A percentile compares a stretch with the other conserved stretches of the same genome.
Evolutionary conservation across 257 asterid species (phyloP).

Genomic region (Solanum phureja): DNA sequence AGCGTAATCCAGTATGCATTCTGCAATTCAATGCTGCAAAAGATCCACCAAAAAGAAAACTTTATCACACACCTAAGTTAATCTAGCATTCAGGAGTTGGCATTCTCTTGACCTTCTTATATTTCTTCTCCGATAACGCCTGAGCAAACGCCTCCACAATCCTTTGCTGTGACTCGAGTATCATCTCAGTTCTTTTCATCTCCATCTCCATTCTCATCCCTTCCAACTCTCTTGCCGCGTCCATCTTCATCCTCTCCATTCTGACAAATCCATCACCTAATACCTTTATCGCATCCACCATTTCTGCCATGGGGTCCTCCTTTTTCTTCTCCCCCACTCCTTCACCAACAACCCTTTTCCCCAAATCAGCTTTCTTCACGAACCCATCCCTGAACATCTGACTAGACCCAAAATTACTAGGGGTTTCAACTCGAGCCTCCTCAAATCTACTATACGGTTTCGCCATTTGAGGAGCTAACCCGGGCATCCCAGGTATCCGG

Average conservation of each 20-base stretch:
- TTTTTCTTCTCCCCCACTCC: slow-evolving; percentile 14
- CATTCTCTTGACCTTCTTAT: slow-evolving; percentile 48
- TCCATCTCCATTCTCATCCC: slow-evolving; percentile 95
- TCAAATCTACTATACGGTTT: slow-evolving; percentile 31
- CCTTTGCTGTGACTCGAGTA: slow-evolving; percentile 79
- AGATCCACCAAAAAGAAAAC: not conserved
- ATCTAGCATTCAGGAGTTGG: slow-evolving; percentile 18
- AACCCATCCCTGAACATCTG: slow-evolving; percentile 31
- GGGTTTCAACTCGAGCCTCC: slow-evolving; percentile 17
- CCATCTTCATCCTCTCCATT: slow-evolving; percentile 94
- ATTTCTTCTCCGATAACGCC: slow-evolving; percentile 37
- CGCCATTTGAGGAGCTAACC: slow-evolving; percentile 11
- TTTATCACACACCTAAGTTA: not conserved
- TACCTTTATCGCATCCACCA: slow-evolving; percentile 53
- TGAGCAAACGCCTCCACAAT: slow-evolving; percentile 67
- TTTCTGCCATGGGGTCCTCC: slow-evolving; percentile 37
- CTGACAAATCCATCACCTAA: slow-evolving; percentile 87
- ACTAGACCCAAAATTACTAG: slow-evolving; percentile 32
- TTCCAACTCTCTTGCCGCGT: slow-evolving; percentile 71
- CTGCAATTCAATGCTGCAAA: not conserved
- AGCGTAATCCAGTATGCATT: not conserved
- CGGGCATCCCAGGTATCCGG: slow-evolving; percentile 50
- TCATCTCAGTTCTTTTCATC: slow-evolving; percentile 92
- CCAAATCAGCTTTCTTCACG: slow-evolving; percentile 15
- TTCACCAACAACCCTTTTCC: slow-evolving; percentile 22